These are phyloP conservation scores for Saccharomycopsis sp. DNA, from an alignment of 805 yeast genomes.

Conservation along the genomic window DNA sequence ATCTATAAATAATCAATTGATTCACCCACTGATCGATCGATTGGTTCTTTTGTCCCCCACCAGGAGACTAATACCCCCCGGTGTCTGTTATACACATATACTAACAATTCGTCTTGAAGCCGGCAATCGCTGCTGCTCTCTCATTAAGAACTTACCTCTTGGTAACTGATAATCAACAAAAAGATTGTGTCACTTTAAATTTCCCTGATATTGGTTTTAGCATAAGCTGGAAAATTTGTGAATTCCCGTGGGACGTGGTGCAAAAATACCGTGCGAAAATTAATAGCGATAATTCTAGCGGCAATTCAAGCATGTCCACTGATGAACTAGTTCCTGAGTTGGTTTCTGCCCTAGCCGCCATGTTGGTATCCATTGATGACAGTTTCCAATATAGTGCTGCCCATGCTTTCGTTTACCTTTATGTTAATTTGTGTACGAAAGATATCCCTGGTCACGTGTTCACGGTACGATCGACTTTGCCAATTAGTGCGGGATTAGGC, in stretches of 20 bases:
- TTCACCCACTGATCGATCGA: no score
- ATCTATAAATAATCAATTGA: no score
- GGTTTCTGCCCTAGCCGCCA: constrained; percentile 39
- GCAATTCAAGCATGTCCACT: constrained; percentile 29
- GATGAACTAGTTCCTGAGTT: constrained; percentile 57
- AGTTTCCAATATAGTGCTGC: constrained; percentile 72
- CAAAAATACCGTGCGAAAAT: constrained; percentile 22
- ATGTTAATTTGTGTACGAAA: constrained; percentile 47
- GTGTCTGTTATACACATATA: neutral
- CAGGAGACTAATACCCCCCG: no score
- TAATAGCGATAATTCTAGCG: constrained; percentile 15
- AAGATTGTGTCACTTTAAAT: constrained; percentile 49
- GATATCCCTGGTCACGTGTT: constrained; percentile 46
- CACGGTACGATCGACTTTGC: constrained; percentile 73
- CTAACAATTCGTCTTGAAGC: constrained; percentile 31
- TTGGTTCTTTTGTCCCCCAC: no score
- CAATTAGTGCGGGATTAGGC: constrained; percentile 96
- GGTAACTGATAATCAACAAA: constrained; percentile 40
- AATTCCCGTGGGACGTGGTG: constrained; percentile 53
- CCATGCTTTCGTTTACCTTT: constrained; percentile 74
- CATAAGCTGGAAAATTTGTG: constrained; percentile 53
- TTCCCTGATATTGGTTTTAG: constrained; percentile 77
- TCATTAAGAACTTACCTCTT: constrained; percentile 77
- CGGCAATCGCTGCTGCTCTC: constrained; percentile 94
- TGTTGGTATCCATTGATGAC: constrained; percentile 40